A percentile compares a stretch with the other conserved stretches of the same genome.
Conservation (phyloP, 2,329 filamentous ascomycete genomes). For the Helotiales sp. region DNA sequence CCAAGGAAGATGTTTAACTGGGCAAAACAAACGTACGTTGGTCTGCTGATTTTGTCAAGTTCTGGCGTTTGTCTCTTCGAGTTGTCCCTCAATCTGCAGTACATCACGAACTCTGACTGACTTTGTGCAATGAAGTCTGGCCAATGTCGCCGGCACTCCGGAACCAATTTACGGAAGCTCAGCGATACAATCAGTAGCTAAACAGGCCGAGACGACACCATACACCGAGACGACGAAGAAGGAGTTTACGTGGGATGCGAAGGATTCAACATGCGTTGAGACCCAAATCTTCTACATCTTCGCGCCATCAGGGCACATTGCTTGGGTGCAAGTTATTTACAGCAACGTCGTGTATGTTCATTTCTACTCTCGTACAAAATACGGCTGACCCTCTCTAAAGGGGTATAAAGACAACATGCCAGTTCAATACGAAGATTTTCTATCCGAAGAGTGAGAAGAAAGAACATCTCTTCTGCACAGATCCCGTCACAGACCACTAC, state of each 20-base stretch:
- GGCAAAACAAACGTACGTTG: conserved; percentile 88
- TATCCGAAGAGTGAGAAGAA: conserved; percentile 66
- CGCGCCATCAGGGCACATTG: conserved; percentile 73
- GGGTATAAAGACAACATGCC: conserved; percentile 83
- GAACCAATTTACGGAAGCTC: conserved; percentile 93
- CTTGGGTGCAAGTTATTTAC: conserved; percentile 90
- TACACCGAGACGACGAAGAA: conserved; percentile 78
- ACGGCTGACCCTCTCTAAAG: conserved; percentile 47
- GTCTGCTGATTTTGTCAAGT: too few relatives aligned
- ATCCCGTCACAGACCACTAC: conserved; percentile 73
- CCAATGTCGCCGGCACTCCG: conserved; percentile 88
- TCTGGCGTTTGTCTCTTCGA: too few relatives aligned
- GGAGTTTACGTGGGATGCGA: conserved; percentile 78
- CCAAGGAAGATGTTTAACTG: conserved; percentile 78
- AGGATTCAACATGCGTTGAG: conserved; percentile 88
- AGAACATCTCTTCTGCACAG: conserved; percentile 80
- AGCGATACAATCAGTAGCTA: conserved; percentile 82
- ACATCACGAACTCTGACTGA: conserved; percentile 19
- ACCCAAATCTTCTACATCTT: conserved; percentile 93
- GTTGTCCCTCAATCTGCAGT: conserved; percentile 13
- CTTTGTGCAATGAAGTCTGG: conserved; percentile 49
- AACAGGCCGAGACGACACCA: conserved; percentile 74
- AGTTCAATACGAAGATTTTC: conserved; percentile 95
- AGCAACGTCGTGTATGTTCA: conserved; percentile 87
- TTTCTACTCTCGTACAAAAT: conserved; percentile 12